Conservation (phyloP, 768 basidiomycete species). For the Rhizopogon salebrosus region DNA sequence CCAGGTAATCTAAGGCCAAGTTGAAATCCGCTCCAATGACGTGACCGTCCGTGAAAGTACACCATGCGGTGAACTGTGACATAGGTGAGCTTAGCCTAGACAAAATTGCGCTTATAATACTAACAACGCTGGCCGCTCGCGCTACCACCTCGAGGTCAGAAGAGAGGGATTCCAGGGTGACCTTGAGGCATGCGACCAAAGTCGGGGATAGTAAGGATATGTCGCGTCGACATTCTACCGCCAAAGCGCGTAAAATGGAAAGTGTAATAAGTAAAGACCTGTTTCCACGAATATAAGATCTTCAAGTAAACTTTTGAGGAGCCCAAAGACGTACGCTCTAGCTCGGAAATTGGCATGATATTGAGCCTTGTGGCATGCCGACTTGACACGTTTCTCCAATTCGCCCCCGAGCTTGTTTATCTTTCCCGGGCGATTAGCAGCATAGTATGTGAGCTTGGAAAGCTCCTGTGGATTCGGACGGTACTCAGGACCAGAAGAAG, state of each 20-base stretch:
- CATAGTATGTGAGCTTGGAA: constrained; percentile 82
- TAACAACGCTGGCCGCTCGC: constrained; percentile 74
- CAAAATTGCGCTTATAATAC: constrained; percentile 23
- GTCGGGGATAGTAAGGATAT: constrained; percentile 69
- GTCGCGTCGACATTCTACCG: constrained; percentile 84
- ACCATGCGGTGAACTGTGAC: constrained; percentile 83
- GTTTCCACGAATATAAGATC: background rate
- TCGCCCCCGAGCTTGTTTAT: constrained; percentile 71
- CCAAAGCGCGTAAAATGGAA: constrained; percentile 73
- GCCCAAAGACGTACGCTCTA: constrained; percentile 58
- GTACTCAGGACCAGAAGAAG: constrained; percentile 72
- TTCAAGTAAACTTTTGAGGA: background rate
- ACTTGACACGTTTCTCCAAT: constrained; percentile 66
- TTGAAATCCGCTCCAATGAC: constrained; percentile 72
- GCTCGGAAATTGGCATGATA: constrained; percentile 66
- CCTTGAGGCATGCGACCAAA: constrained; percentile 60
- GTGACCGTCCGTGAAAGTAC: constrained; percentile 85
- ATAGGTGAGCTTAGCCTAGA: background rate
- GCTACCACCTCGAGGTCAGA: constrained; percentile 73
- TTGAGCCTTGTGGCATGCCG: constrained; percentile 63
- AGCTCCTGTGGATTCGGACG: constrained; percentile 81
- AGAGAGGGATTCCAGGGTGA: constrained; percentile 47
- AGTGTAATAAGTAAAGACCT: constrained; percentile 82
- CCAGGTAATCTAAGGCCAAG: constrained; percentile 67
- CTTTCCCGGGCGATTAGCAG: constrained; percentile 78